Evolutionary conservation across 2,329 filamentous ascomycete species (phyloP).

Genomic region (Fusarium miscanthi): DNA sequence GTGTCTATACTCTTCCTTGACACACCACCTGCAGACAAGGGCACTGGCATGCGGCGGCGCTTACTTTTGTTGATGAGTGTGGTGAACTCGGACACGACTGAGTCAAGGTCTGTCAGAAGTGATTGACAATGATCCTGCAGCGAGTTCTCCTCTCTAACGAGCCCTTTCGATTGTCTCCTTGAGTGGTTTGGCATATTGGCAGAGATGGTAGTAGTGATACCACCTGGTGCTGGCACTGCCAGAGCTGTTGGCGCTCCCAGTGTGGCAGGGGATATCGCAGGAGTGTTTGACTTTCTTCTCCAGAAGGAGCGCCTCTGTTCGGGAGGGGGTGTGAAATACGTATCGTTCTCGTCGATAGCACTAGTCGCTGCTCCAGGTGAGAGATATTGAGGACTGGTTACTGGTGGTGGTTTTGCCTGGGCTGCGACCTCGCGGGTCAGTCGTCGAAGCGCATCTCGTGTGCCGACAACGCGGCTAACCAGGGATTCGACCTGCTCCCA

Average conservation of each 20-base stretch:
- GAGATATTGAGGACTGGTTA: conserved; percentile 49
- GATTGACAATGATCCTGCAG: conserved; percentile 86
- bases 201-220: conserved; percentile 45
- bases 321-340: conserved; percentile 60
- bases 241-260: conserved; percentile 54
- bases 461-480: conserved; percentile 86
- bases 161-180: conserved; percentile 52
- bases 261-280: conserved; percentile 55
- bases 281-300: conserved; percentile 83
- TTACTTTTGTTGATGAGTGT: conserved; percentile 82
- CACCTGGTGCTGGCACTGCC: conserved; percentile 57
- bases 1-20: conserved; percentile 81
- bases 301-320: conserved; percentile 79
- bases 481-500: conserved; percentile 89
- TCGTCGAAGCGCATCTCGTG: conserved; percentile 86
- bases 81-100: conserved; percentile 85
- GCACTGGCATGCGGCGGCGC: conserved; percentile 71
- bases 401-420: conserved; percentile 47
- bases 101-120: conserved; percentile 85
- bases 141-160: conserved; percentile 67
- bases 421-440: conserved; percentile 86
- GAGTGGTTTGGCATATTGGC: conserved; percentile 48
- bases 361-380: conserved; percentile 56
- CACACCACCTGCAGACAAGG: conserved; percentile 59
- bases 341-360: conserved; percentile 63